Base-by-base conservation (phyloP, 2,329 filamentous ascomycete genomes). In the Clonostachys chloroleuca region DNA sequence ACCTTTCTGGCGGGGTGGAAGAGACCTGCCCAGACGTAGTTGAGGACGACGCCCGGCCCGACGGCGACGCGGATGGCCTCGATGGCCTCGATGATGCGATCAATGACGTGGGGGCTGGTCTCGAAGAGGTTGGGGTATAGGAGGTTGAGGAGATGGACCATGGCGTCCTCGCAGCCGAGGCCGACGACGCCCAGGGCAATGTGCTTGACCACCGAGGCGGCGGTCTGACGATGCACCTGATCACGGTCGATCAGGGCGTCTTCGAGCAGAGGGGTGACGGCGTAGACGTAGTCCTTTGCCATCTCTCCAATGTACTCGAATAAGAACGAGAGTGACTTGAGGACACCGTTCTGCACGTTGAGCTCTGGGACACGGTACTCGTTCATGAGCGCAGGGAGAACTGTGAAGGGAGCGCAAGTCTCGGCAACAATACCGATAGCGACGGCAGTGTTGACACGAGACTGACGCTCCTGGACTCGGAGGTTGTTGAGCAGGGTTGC, bases 271-370 rank as follows among this genome's bases (percentile, higher is more conserved):
- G 94, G 94, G 3, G 92, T 96, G 34, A 99, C 92, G 16, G 95
- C 94, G 62, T 99, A 99, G 62, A 99, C 94, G 65, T 99, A 99
- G 68, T 99, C 94, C 72, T 97, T 99, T 53, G 91, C 90, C 94
- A 99, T 97, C 69, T 99, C 94, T 53, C 94, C 94, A 65, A 99
- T 99, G 70, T 99, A 99, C 64, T 99, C 94, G 62, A 97, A 99
- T 51, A 99, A 78, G 78, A 99, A 99, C 7, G 89, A 95, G 46
- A 99, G 79, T 6, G 92, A 92, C 68, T 99, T 99, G 63, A 99
- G 84, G 34, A 99, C 94, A 71, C 94, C 94, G 58, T 99, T 99
- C 66, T 99, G 94, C 24, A 99, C 94, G 64, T 99, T 99, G 55
- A 99, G 85, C 69, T 99, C 94, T 0, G 94, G 94, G 9, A 99